Evolutionary conservation across 176 grass and related monocot genomes (phyloP).

Genomic region (Thalia dealbata): DNA sequence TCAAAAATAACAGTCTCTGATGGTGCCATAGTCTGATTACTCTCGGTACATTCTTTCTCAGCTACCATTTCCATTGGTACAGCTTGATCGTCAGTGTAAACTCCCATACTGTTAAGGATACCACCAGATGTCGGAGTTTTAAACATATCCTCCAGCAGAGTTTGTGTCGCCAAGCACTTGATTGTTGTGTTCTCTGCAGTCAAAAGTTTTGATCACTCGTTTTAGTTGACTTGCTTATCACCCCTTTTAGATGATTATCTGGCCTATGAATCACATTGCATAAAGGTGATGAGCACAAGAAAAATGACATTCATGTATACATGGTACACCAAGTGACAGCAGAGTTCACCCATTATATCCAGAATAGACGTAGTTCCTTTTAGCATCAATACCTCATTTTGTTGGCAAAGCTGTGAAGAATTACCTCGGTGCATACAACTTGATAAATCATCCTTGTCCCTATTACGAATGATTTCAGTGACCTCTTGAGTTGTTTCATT

Average conservation of each 20-base stretch:
- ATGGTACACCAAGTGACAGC: conserved; percentile 1
- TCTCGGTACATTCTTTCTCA: background rate
- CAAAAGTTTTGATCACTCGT: background rate
- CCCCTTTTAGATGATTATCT: background rate
- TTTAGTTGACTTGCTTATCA: background rate
- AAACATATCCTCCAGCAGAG: background rate
- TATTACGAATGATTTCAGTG: background rate
- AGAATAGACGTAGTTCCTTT: conserved; percentile 1
- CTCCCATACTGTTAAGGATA: background rate
- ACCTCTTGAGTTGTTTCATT: background rate
- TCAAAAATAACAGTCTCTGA: background rate
- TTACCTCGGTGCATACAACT: conserved; percentile 1
- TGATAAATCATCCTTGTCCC: conserved; percentile 16
- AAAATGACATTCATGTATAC: background rate
- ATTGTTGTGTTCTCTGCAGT: background rate
- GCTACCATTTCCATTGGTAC: background rate
- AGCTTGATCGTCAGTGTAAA: background rate
- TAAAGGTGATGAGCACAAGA: conserved; percentile 17
- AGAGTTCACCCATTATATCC: background rate
- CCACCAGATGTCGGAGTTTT: background rate
- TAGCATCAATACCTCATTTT: conserved; percentile 21
- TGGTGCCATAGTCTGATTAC: background rate
- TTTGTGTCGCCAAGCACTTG: background rate
- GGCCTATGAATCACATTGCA: background rate
- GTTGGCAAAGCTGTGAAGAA: conserved; percentile 11